Evolutionary conservation across 2,329 filamentous ascomycete genomes (phyloP), one percentile per base, ranked within the genome.

Genomic region (Aciculosporium take): DNA sequence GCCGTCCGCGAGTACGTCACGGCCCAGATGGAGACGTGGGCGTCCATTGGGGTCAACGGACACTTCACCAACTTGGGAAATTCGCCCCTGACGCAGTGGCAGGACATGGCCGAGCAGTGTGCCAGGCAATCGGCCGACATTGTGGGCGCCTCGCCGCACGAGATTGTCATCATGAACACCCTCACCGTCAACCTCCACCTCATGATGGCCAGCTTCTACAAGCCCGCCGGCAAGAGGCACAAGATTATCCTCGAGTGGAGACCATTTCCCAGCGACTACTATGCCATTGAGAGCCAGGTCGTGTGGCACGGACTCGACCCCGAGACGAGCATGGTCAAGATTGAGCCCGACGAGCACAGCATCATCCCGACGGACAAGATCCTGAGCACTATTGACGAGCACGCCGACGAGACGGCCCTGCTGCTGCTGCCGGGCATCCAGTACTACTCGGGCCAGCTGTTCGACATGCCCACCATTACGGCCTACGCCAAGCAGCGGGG

Each of bases 211-310:
- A 84, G 81, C 60, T 93, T 94, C 63, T 94, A 89, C 63, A 69
- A 65, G 40, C 85, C 85, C 0, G 81, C 70, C 0, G 54, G 69
- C 62, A 61, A 61, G 50, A 59, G 67, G 30, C 81, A 81, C 63
- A 91, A 89, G 64, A 81, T 94, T 47, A 81, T 93, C 40, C 69
- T 89, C n/a, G 86, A 94, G 59, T 84, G 83, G 60, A 87, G 87
- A 55, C 85, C 87, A 0, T 94, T 94, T 51, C 88, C 87, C 0
- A 88, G 82, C 58, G 87, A 94, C 55, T 56, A 87, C 74, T 94
- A 88, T 57, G 84, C 84, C 4, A 76, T 91, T 24, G 79, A 88
- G 58, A 88, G 83, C 25, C 87, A 94, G 55, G 74, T 94, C 23
- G 63, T 66, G 8, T 77, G 77, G 62, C 83, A 89, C 56, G 76